phyloP scores from a whole-genome alignment of 2,329 filamentous ascomycete genomes.

The Claviceps purpurea region DNA sequence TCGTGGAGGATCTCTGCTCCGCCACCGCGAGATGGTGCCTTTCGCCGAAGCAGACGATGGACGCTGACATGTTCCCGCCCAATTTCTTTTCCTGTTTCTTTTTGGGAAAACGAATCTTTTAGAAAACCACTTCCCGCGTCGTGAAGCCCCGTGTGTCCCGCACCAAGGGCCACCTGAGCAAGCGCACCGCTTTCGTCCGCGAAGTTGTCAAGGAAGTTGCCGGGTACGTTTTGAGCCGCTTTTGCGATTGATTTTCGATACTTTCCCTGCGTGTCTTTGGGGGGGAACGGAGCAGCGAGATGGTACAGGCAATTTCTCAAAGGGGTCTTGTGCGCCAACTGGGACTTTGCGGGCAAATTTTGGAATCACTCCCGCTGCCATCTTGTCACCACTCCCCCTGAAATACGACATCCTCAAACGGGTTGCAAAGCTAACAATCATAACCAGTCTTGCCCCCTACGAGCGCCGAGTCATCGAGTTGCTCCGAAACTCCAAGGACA shows the following conservation, averaged over 20 bases:
- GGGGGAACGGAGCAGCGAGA: no score
- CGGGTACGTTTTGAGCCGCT: constrained; percentile 47
- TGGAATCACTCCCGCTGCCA: not conserved
- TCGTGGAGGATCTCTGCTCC: constrained; percentile 60
- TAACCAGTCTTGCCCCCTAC: constrained; percentile 66
- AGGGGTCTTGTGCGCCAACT: not conserved
- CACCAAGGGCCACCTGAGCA: constrained; percentile 92
- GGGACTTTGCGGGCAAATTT: no score
- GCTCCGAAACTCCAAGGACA: constrained; percentile 98
- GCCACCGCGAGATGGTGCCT: constrained; percentile 14
- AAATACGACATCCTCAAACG: not conserved
- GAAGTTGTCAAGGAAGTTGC: constrained; percentile 98
- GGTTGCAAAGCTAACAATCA: not conserved
- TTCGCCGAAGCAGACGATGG: constrained; percentile 41
- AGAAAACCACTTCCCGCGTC: constrained; percentile 75
- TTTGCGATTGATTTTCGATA: not conserved
- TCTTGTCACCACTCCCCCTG: not conserved
- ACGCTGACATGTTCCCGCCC: constrained; percentile 37
- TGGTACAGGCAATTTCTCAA: no score
- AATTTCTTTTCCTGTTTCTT: constrained; percentile 10
- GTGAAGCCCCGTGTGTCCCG: constrained; percentile 66
- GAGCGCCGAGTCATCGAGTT: constrained; percentile 99
- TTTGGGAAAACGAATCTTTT: constrained; percentile 18
- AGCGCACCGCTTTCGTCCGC: constrained; percentile 92
- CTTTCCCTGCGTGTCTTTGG: no score